Evolutionary conservation across 345 rosid genomes (phyloP), one percentile per base, ranked within the genome.

Genomic region (Pugionium dolabratum): DNA sequence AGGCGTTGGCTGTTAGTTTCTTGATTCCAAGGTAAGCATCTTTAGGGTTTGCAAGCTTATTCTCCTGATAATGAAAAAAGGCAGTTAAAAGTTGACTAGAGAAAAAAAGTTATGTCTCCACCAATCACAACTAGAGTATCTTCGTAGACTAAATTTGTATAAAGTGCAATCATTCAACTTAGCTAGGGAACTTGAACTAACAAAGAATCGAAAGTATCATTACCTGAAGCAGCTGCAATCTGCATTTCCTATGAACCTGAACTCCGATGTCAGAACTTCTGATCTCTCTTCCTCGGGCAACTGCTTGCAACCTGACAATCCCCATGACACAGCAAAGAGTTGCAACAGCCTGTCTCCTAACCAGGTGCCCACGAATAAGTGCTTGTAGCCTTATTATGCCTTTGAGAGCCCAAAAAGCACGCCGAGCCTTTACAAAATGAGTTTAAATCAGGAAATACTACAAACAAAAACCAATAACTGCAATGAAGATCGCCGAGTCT

Each of bases 341-440:
- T 63, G 90, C 78, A 70, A 85, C 81, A 62, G 97, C 96, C 79
- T 88, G 99, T 70, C 95, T 85, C 79, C 96, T 84, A 72, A 90
- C 92, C 75, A 94, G 80, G 72, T 94, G 97, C 53, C 99, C 99
- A 67, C 97, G 96, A 65, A 90, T 86, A 62, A 86, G 85, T 37
- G 97, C 97, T 81, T 94, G 99, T 63, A 94, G 85, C 88, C 96
- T 88, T 76, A 94, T 85, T 70, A 94, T 94, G 62, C 97, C 99
- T 86, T 84, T 94, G 74, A 94, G 96, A 35, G 96, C 90, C 51
- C 81, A 78, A 72, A 88, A 94, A 54, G 99, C 99, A 58, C 97
- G 80, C 1, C 97, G 99, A 57, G 97, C 99, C 99, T 93, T 79
- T 71, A 80, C 68, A 72, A 26, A 62, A 59, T 34, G 33, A 75